Base-by-base conservation (phyloP, 2,329 filamentous ascomycete species). In the Penicillium sclerotigenum region DNA sequence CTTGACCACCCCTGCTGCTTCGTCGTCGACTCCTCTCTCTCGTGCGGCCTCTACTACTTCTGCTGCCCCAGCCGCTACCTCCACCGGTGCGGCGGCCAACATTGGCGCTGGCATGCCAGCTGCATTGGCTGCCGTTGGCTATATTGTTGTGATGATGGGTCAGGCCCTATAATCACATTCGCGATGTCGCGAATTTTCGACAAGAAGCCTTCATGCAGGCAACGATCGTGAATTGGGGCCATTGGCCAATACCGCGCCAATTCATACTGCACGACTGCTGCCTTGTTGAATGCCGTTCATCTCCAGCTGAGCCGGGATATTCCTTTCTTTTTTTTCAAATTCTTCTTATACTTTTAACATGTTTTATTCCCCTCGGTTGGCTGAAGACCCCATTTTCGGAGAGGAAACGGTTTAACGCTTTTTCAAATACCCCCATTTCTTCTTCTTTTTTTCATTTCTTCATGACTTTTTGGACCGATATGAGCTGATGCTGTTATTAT, bases 141-240 rank as follows among this genome's bases (percentile, higher is more conserved):
- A 72, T 16, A 62, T 77, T 42, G 73, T 72, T 42, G 60, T 74
- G 50, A 59, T 74, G 54, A 42, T 77, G 59, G 73, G 72, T 31
- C 65, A 62, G 36, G 59, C 65, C 54, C 58, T 75, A 47, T 76
- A 71, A 68, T 58, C 46, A 47, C 33, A 29, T 13, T 38, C 38
- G 53, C 56, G 34, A 50, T 14, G 8, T 42, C 10, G 53, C 47
- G 28, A 33, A 10, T 22, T 18, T 2, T 40, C 9, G 11, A 24
- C 14, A 29, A 47, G 48, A 20, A 13, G 29, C 38, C 26, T 41
- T 37, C 40, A 43, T 13, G 36, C 57, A 37, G 38, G 37, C 48
- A 49, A 24, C 22, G 37, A 29, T 46, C 48, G 47, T 48, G 31
- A 24, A 50, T 36, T 18, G 28, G 38, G 13, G 9, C 43, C 26